These are phyloP conservation scores for Colletotrichum sp. DNA, from an alignment of 2,329 filamentous ascomycete species.

Conservation along the genomic window DNA sequence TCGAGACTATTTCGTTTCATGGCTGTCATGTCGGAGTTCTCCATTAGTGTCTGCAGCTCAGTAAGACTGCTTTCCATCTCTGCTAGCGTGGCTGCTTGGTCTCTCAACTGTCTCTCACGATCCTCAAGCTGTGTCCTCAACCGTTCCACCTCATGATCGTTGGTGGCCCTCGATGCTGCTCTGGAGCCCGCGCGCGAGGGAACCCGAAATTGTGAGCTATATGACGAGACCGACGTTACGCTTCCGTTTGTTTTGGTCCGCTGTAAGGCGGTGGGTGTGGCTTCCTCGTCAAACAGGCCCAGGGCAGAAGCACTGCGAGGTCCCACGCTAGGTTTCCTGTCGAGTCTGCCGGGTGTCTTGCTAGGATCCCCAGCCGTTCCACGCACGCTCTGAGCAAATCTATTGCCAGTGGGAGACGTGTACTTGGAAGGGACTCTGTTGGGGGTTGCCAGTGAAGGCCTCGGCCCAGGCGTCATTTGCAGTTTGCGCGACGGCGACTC, in stretches of 20 bases:
- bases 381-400: slow-evolving; percentile 69
- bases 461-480: slow-evolving; percentile 65
- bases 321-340: slow-evolving; percentile 56
- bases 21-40: slow-evolving; percentile 51
- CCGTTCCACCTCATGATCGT: slow-evolving; percentile 76
- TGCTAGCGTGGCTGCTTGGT: slow-evolving; percentile 79
- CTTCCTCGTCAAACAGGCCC: slow-evolving; percentile 63
- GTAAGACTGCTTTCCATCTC: slow-evolving; percentile 90
- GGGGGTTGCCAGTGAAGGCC: slow-evolving; percentile 63
- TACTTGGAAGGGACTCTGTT: slow-evolving; percentile 59
- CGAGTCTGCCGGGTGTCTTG: slow-evolving; percentile 53
- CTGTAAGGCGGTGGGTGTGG: slow-evolving; percentile 56
- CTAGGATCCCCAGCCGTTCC: slow-evolving; percentile 66
- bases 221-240: slow-evolving; percentile 58
- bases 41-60: slow-evolving; percentile 77
- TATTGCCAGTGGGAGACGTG: slow-evolving; percentile 66
- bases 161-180: slow-evolving; percentile 43
- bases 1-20: slow-evolving; percentile 56
- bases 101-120: slow-evolving; percentile 84
- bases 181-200: slow-evolving; percentile 46
- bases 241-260: slow-evolving; percentile 61
- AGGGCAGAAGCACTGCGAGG: slow-evolving; percentile 66
- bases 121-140: slow-evolving; percentile 80
- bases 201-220: slow-evolving; percentile 58
- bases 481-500: slow-evolving; percentile 82